These are phyloP conservation scores for Calonectria multiphialidica DNA, from an alignment of 2,329 filamentous ascomycete genomes.

Conservation along the genomic window DNA sequence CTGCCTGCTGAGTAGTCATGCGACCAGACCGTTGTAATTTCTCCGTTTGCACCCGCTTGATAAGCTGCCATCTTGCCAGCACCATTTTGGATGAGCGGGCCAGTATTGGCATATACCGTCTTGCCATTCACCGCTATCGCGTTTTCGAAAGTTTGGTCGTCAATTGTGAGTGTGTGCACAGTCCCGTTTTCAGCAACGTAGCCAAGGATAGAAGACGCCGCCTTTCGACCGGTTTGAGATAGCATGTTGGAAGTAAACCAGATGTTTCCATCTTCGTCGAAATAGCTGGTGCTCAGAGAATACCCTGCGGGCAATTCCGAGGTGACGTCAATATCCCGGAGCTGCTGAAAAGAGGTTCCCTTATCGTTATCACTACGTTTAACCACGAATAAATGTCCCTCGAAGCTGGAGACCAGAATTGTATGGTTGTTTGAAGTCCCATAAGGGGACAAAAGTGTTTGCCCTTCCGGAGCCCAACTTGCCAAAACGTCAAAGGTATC, in stretches of 20 bases:
- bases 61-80: background rate
- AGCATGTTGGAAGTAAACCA: background rate
- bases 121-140: background rate
- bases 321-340: background rate
- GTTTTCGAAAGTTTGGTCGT: background rate
- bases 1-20: background rate
- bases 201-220: background rate
- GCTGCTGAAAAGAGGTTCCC: background rate
- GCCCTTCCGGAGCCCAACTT: background rate
- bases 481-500: background rate
- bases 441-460: background rate
- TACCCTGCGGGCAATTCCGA: background rate
- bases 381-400: background rate
- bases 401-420: background rate
- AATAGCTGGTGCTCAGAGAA: background rate
- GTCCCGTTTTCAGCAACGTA: background rate
- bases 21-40: background rate
- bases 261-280: background rate
- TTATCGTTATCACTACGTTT: background rate
- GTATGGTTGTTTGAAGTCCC: background rate
- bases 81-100: background rate
- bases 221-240: background rate
- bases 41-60: background rate
- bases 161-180: background rate
- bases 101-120: background rate